phyloP scores from a whole-genome alignment of 2,329 filamentous ascomycete genomes.

The Penicillium freii region DNA sequence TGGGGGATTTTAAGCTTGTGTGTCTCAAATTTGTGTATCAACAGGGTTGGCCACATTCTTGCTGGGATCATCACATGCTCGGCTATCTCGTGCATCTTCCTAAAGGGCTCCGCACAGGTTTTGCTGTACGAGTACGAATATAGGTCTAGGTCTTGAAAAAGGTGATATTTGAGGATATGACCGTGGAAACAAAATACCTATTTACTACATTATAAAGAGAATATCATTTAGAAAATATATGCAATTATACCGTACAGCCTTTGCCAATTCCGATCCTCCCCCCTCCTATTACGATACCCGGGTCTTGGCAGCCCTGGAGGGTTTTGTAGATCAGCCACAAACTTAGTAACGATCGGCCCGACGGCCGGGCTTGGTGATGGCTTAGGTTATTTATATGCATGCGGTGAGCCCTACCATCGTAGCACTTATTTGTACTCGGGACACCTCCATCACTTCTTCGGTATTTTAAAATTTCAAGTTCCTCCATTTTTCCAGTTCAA shows the following conservation, averaged over 20 bases:
- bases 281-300: slow-evolving; percentile 14
- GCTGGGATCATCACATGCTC: slow-evolving; percentile 28
- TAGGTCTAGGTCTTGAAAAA: not conserved
- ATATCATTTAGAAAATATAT: not conserved
- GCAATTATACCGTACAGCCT: not conserved
- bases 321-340: slow-evolving; percentile 24
- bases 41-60: slow-evolving; percentile 6
- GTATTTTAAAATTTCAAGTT: too few species aligned
- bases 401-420: slow-evolving; percentile 3
- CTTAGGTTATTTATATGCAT: slow-evolving; percentile 15
- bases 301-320: slow-evolving; percentile 18
- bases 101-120: slow-evolving; percentile 15
- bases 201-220: not conserved
- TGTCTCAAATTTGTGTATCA: not conserved
- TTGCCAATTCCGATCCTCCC: not conserved
- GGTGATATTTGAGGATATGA: not conserved
- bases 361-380: slow-evolving; percentile 11
- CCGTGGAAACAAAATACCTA: not conserved
- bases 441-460: not conserved
- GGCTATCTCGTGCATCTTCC: slow-evolving; percentile 21
- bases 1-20: slow-evolving; percentile 4
- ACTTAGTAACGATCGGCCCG: slow-evolving; percentile 21
- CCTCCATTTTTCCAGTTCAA: too few species aligned
- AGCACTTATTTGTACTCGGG: not conserved
- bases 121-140: not conserved